These are phyloP conservation scores for Phyllosticta capitalensis DNA, from an alignment of 2,329 filamentous ascomycete genomes.

Conservation along the genomic window DNA sequence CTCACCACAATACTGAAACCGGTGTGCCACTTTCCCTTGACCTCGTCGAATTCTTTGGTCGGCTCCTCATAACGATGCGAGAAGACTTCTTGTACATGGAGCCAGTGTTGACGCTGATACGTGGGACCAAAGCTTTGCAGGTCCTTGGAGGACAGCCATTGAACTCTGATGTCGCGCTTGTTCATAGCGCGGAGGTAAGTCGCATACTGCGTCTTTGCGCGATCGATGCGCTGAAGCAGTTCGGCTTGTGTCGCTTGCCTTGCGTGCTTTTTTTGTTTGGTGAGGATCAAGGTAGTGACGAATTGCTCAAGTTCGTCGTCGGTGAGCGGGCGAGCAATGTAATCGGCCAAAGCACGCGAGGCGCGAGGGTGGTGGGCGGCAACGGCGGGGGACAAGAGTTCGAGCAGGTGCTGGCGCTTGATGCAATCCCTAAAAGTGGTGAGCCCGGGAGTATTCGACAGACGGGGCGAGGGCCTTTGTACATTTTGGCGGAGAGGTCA, in stretches of 20 bases:
- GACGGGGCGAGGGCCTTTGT: neutral
- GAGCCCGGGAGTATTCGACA: neutral
- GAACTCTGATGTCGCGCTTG: conserved; percentile 4
- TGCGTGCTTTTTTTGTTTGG: neutral
- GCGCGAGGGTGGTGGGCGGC: conserved; percentile 1
- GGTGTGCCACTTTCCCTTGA: neutral
- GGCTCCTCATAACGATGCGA: conserved; percentile 2
- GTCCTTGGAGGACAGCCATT: conserved; percentile 1
- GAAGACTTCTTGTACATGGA: neutral
- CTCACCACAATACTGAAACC: conserved; percentile 5
- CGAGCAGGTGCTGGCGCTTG: conserved; percentile 6
- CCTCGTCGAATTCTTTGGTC: neutral
- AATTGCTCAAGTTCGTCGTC: conserved; percentile 2
- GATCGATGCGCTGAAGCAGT: conserved; percentile 2
- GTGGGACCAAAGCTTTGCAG: neutral
- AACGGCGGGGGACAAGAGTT: conserved; percentile 3
- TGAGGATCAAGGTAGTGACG: neutral
- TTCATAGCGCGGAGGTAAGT: conserved; percentile 3
- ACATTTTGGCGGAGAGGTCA: conserved; percentile 2
- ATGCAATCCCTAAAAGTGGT: neutral
- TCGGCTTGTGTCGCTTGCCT: neutral
- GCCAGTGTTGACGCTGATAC: neutral
- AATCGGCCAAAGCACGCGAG: conserved; percentile 2
- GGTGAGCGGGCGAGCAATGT: conserved; percentile 5
- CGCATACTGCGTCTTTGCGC: conserved; percentile 9